Base-by-base conservation (phyloP, 164 flowering plant genomes). In the Pachysandra terminalis region DNA sequence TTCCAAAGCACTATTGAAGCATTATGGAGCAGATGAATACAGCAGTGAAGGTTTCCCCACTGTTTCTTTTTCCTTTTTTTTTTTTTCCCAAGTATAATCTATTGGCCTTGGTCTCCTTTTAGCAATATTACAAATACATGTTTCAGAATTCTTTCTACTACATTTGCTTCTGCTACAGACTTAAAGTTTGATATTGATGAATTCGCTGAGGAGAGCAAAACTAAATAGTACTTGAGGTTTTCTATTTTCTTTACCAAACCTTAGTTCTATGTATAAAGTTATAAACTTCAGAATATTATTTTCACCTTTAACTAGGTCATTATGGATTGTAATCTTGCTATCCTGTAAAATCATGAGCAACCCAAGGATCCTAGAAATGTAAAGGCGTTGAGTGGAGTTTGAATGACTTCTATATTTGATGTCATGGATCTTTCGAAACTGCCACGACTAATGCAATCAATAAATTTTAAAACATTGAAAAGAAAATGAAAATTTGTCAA, bases 31-130 rank as follows among this genome's bases (percentile, higher is more conserved):
- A 54, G 68, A 61, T 51, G 76, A 62, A 66, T 19, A 61, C 55
- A 66, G 26, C 52, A 64, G 27, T 69, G 85, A 82, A 80, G 90
- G 91, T 93, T 63, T 68, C 54, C 40, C 59, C 0, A 0, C 1
- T 35, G 53, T 55, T 48, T n/a, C 5, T n/a, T n/a, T n/a, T n/a
- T n/a, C n/a, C 17, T 19, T 35, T 56, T 32, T 55, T 54, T n/a
- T n/a, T n/a, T n/a, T n/a, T n/a, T n/a, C n/a, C 21, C 13, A 19
- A 37, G 26, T 25, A 49, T 13, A 51, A 2, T 27, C 13, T 23
- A 7, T 32, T 32, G 37, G 7, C 37, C 37, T 32, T 32, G 37
- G 7, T 7, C 37, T 32, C 37, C 37, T 32, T 32, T 32, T 32
- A 32, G 5, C 37, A 3, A 3, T 32, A 3, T 32, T n/a, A n/a